These are phyloP conservation scores for Saccharomyces uvarum DNA, from an alignment of 1,139 yeast genomes.

Conservation along the genomic window DNA sequence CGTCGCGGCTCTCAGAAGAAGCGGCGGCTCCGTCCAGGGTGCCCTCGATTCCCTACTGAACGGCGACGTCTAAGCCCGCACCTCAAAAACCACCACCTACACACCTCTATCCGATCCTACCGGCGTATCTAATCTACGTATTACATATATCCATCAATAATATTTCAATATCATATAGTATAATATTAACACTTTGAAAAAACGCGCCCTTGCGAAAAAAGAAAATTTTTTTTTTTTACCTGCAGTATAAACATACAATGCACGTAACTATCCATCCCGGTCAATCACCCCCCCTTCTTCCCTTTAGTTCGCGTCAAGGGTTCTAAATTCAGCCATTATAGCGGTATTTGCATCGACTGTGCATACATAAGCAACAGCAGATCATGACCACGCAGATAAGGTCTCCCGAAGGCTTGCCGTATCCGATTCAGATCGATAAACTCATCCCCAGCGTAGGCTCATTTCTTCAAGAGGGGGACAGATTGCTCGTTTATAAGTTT, in stretches of 20 bases:
- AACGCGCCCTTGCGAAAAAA: background rate
- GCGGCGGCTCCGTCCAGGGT: conserved; percentile 96
- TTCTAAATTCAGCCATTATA: background rate
- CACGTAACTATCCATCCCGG: background rate
- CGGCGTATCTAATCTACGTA: background rate
- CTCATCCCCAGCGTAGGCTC: conserved; percentile 25
- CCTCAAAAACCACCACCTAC: background rate
- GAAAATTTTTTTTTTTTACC: background rate
- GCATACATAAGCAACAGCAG: background rate
- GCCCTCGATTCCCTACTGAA: conserved; percentile 82
- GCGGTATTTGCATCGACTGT: conserved; percentile 1
- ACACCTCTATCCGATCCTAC: background rate
- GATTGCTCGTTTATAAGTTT: conserved; percentile 30
- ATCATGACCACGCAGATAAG: conserved; percentile 28
- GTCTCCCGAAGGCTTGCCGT: conserved; percentile 30
- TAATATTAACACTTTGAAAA: background rate
- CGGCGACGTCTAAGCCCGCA: conserved; percentile 33
- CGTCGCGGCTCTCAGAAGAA: conserved; percentile 82
- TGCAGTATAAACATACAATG: background rate
- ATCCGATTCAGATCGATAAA: conserved; percentile 31
- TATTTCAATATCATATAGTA: background rate
- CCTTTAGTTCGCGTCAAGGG: background rate
- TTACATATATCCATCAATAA: conserved; percentile 1
- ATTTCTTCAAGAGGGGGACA: conserved; percentile 25
- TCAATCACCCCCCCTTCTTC: background rate